Evolutionary conservation across 2,329 filamentous ascomycete genomes (phyloP).

Genomic region (Cordyceps tenuipes): DNA sequence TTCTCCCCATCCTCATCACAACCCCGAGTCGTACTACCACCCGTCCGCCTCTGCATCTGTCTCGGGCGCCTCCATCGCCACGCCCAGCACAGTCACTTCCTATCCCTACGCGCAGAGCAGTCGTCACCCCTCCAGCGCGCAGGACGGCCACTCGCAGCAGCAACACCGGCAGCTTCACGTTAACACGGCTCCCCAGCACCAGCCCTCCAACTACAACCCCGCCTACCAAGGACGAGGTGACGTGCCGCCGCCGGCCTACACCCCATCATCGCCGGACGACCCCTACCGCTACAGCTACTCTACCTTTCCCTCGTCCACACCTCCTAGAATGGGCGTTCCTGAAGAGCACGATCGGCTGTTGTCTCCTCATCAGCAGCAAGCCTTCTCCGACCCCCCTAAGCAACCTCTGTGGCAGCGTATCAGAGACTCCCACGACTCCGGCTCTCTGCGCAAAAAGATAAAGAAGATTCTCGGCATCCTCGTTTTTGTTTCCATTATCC

Average conservation of each 20-base stretch:
- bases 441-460: slow-evolving; percentile 20
- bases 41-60: slow-evolving; percentile 1
- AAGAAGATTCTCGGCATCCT: slow-evolving; percentile 24
- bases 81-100: slow-evolving; percentile 7
- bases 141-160: slow-evolving; percentile 11
- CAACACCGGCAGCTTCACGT: slow-evolving; percentile 3
- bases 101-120: background rate
- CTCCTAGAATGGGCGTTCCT: slow-evolving; percentile 31
- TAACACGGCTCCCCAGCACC: slow-evolving; percentile 1
- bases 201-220: background rate
- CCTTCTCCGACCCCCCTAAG: slow-evolving; percentile 26
- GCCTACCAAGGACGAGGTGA: slow-evolving; percentile 23
- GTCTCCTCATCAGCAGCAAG: slow-evolving; percentile 36
- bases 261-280: slow-evolving; percentile 24
- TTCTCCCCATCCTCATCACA: slow-evolving; percentile 13
- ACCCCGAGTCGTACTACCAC: background rate
- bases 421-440: slow-evolving; percentile 16
- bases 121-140: slow-evolving; percentile 14
- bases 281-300: slow-evolving; percentile 37
- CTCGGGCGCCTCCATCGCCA: slow-evolving; percentile 7
- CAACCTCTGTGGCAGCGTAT: slow-evolving; percentile 23
- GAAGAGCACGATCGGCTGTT: slow-evolving; percentile 38
- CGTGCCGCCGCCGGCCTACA: slow-evolving; percentile 44
- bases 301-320: slow-evolving; percentile 29
- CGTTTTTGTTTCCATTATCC: slow-evolving; percentile 26